Percentiles rank a stretch among this genome's conserved stretches.
phyloP scores from a whole-genome alignment of 805 yeast genomes.

The Komagataella ulmi region DNA sequence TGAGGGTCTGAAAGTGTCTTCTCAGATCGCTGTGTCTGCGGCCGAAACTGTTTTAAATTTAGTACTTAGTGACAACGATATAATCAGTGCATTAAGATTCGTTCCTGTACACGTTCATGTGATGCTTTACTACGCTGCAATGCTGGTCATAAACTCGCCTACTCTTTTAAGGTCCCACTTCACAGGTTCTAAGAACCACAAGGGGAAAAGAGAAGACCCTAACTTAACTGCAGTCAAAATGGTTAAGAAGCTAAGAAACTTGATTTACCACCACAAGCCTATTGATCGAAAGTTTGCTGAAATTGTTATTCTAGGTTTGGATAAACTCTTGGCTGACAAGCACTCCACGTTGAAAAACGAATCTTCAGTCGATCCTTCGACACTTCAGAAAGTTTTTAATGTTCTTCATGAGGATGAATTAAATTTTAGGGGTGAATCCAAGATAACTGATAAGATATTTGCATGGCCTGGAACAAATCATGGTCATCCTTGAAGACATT shows the following conservation, averaged over 20 bases:
- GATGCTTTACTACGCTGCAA: constrained; percentile 57
- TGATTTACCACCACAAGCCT: constrained; percentile 31
- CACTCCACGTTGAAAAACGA: constrained; percentile 11
- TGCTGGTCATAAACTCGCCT: constrained; percentile 39
- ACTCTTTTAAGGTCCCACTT: constrained; percentile 7
- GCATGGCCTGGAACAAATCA: constrained; percentile 65
- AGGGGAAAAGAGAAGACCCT: constrained; percentile 13
- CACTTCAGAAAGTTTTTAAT: constrained; percentile 7
- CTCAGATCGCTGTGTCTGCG: constrained; percentile 43
- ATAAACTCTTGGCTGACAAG: constrained; percentile 14
- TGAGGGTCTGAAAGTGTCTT: constrained; percentile 15
- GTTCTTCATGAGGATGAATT: not conserved
- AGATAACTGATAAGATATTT: constrained; percentile 16
- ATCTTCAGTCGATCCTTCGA: constrained; percentile 2
- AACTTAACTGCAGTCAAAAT: constrained; percentile 23
- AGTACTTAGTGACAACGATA: constrained; percentile 46
- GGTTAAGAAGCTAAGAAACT: constrained; percentile 28
- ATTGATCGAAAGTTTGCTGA: constrained; percentile 38
- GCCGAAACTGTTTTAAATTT: constrained; percentile 50
- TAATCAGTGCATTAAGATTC: constrained; percentile 38
- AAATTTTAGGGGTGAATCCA: constrained; percentile 3
- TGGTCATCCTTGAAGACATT: constrained; percentile 34
- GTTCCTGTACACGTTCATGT: constrained; percentile 65
- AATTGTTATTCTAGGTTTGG: constrained; percentile 21
- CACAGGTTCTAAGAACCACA: constrained; percentile 3